A percentile compares a stretch with the other conserved stretches of the same genome.
Conservation (phyloP, 2,329 filamentous ascomycete genomes). For the Bipolaris victoriae region DNA sequence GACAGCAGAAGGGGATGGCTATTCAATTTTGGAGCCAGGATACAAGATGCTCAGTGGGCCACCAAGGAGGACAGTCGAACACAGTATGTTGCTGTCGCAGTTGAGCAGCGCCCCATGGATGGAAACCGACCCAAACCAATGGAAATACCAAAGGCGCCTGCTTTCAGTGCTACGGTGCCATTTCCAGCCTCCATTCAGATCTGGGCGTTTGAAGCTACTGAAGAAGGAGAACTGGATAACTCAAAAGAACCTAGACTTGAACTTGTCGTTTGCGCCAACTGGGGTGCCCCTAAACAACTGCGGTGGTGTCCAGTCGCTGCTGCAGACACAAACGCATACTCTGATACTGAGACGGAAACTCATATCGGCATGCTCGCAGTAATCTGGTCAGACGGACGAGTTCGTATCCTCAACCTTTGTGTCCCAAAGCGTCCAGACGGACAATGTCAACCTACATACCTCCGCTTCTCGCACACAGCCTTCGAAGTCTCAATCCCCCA, state of each 20-base stretch:
- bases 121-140: constrained; percentile 34
- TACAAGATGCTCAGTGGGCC: constrained; percentile 58
- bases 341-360: constrained; percentile 39
- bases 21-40: constrained; percentile 61
- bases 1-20: constrained; percentile 57
- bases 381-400: constrained; percentile 64
- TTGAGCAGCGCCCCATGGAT: constrained; percentile 34
- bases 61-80: constrained; percentile 50
- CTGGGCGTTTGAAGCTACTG: constrained; percentile 60
- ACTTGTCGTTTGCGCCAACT: constrained; percentile 62
- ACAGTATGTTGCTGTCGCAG: constrained; percentile 63
- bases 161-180: constrained; percentile 58
- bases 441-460: constrained; percentile 30
- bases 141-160: constrained; percentile 49
- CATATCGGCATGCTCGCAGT: constrained; percentile 61
- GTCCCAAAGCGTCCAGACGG: constrained; percentile 17
- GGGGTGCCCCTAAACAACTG: constrained; percentile 62
- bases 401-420: constrained; percentile 61
- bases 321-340: constrained; percentile 22
- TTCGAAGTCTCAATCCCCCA: constrained; percentile 59
- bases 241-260: constrained; percentile 53
- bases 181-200: constrained; percentile 63
- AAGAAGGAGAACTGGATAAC: constrained; percentile 53
- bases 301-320: constrained; percentile 62
- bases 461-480: constrained; percentile 55